These are phyloP conservation scores for Pestalotiopsis sp. DNA, from an alignment of 2,329 filamentous ascomycete genomes.

Conservation along the genomic window DNA sequence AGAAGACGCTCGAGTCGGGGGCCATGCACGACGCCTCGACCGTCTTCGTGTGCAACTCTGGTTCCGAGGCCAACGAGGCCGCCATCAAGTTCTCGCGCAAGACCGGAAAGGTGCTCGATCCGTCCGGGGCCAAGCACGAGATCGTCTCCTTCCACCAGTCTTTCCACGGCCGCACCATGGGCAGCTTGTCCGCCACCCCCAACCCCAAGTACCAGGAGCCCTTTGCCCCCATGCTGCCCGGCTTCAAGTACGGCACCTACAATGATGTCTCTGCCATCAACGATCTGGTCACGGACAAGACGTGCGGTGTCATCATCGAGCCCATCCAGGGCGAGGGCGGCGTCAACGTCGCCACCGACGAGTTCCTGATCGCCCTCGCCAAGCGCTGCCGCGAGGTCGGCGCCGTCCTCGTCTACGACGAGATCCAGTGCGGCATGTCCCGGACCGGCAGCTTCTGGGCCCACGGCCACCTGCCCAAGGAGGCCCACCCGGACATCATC, in stretches of 20 bases:
- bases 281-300: constrained; percentile 77
- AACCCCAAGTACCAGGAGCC: constrained; percentile 98
- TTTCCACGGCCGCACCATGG: constrained; percentile 98
- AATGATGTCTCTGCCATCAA: constrained; percentile 78
- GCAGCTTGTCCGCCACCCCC: constrained; percentile 89
- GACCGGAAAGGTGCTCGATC: constrained; percentile 75
- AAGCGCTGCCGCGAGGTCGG: constrained; percentile 83
- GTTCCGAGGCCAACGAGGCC: constrained; percentile 95
- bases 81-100: constrained; percentile 97
- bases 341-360: constrained; percentile 79
- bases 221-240: constrained; percentile 93
- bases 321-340: constrained; percentile 98
- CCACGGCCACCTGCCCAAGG: constrained; percentile 69
- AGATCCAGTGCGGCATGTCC: constrained; percentile 93
- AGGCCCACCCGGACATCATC: constrained; percentile 90
- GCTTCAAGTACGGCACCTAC: constrained; percentile 83
- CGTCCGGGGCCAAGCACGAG: constrained; percentile 75
- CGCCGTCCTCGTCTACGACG: constrained; percentile 89
- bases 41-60: constrained; percentile 95
- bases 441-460: constrained; percentile 93
- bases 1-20: constrained; percentile 77
- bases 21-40: constrained; percentile 79
- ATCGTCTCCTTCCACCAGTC: constrained; percentile 89
- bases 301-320: constrained; percentile 94
- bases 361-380: constrained; percentile 84